Base-by-base conservation (phyloP, 805 yeast genomes). In the Henningerozyma blattae region DNA sequence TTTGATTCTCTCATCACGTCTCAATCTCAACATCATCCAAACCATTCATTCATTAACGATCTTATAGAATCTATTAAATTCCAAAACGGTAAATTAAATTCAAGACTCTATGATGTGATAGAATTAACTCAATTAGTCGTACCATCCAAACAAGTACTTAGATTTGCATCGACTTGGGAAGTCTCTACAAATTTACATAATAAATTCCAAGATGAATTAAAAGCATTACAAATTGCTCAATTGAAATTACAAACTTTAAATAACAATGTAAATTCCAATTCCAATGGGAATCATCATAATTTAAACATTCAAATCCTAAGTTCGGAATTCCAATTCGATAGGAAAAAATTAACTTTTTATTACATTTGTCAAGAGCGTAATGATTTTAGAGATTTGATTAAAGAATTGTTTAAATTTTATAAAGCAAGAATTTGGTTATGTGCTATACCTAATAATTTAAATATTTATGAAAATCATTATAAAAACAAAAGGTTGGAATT, bases 391-490 rank as follows among this genome's bases (percentile, higher is more conserved):
- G 80, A 73, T 33, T 62, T 80, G 48, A 80, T 80, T 37, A 74
- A 79, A 39, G 87, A 80, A 47, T 59, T 80, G 22, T 80, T 78
- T 62, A 74, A 77, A 49, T 74, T 77, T 40, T 80, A 78, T 62
- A 80, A 80, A 57, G 79, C 87, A 1, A 64, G 89, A 46, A 80
- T 80, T 42, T 81, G 93, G 93, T 60, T 81, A 56, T 78, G 89
- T 64, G 89, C 91, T 1, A 82, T 79, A 20, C 61, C 55, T 18
- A 56, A 56, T 36, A 54, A 56, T 37, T 29, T 56, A 28, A 46
- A 43, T 1, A 52, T 56, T 30, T 56, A 53, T 30, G 33, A 43
- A 10, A 53, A 53, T 34, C 52, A 52, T 29, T 54, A 56, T 35
- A 50, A 53, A 34, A 35, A 40, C n/a, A 46, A 52, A 15, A 50